Base-by-base conservation (phyloP, 345 rosid species). In the Schrenkiella parvula region DNA sequence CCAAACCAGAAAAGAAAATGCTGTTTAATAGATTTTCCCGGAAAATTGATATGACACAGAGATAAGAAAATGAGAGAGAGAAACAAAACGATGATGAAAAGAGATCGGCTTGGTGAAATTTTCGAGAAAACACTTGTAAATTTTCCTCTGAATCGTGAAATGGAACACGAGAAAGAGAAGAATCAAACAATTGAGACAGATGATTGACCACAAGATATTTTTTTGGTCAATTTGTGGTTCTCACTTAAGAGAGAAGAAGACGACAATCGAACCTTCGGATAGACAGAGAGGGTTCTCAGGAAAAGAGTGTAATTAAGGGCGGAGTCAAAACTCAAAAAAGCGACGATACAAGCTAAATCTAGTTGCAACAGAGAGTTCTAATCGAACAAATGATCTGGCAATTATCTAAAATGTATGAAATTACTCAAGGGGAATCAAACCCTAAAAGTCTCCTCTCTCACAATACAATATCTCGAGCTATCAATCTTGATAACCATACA, bases 401-500 rank as follows among this genome's bases (percentile, higher is more conserved):
- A 54, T 73, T 38, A 64, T 73, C 77, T 73, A 65, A 35, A 46
- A 65, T 65, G 71, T 56, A 10, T 25, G 15, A 42, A 73, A 55
- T 65, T 73, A 43, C 56, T 22, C 37, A 2, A n/a, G n/a, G 63
- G 34, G 54, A 72, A 63, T 53, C 55, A 63, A 72, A 72, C 64
- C 46, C 77, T 52, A 39, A 38, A 68, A 41, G 44, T 44, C 37
- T 12, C 48, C 31, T 64, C 64, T 72, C 77, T 44, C 78, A 28
- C 28, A 58, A 46, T 73, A 73, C 78, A 73, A 31, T 66, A 43
- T 15, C 21, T 72, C 54, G 63, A 59, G 59, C 68, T 60, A 50
- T 38, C 67, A 59, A 47, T 50, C 50, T 70, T 70, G 58, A 61
- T 61, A 54, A 54, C 70, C 63, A 54, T 32, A 58, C 59, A 57